Percentiles rank a stretch among this genome's conserved stretches.
Evolutionary conservation across 306 rosid genomes (phyloP).

Genomic region (Dalbergia cultrata): DNA sequence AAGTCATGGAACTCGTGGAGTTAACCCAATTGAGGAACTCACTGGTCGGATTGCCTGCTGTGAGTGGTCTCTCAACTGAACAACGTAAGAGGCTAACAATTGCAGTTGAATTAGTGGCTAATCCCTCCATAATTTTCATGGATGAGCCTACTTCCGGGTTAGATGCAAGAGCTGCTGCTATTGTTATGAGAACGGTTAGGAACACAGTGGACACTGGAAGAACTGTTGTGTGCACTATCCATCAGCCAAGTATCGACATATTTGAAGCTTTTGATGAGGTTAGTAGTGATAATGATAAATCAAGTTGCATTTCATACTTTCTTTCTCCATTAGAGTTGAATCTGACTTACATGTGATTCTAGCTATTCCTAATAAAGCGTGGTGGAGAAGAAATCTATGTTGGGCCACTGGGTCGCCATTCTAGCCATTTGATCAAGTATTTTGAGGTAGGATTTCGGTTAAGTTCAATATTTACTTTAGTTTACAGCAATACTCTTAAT

Average conservation of each 20-base stretch:
- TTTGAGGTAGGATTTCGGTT: slow-evolving; percentile 53
- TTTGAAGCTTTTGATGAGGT: slow-evolving; percentile 86
- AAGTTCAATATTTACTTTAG: neutral
- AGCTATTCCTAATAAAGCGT: slow-evolving; percentile 71
- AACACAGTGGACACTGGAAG: slow-evolving; percentile 91
- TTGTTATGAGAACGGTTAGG: slow-evolving; percentile 92
- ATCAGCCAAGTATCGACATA: slow-evolving; percentile 94
- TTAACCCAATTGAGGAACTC: slow-evolving; percentile 69
- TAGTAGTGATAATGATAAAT: neutral
- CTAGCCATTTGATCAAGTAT: slow-evolving; percentile 64
- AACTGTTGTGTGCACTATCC: slow-evolving; percentile 94
- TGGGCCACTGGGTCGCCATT: slow-evolving; percentile 80
- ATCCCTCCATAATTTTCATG: slow-evolving; percentile 94
- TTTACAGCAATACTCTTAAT: neutral
- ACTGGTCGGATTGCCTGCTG: slow-evolving; percentile 86
- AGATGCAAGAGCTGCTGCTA: slow-evolving; percentile 93
- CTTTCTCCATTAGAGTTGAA: slow-evolving; percentile 22
- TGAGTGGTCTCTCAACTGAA: slow-evolving; percentile 85
- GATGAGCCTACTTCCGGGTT: slow-evolving; percentile 96
- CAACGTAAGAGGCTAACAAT: slow-evolving; percentile 91
- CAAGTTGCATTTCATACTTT: neutral
- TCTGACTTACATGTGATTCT: slow-evolving; percentile 39
- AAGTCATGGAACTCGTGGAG: slow-evolving; percentile 93
- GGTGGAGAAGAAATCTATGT: slow-evolving; percentile 84
- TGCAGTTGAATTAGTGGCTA: slow-evolving; percentile 90